Percentiles rank a stretch among this genome's conserved stretches.
Evolutionary conservation across 2,329 filamentous ascomycete genomes (phyloP).

Genomic region (Colletotrichum sp.): DNA sequence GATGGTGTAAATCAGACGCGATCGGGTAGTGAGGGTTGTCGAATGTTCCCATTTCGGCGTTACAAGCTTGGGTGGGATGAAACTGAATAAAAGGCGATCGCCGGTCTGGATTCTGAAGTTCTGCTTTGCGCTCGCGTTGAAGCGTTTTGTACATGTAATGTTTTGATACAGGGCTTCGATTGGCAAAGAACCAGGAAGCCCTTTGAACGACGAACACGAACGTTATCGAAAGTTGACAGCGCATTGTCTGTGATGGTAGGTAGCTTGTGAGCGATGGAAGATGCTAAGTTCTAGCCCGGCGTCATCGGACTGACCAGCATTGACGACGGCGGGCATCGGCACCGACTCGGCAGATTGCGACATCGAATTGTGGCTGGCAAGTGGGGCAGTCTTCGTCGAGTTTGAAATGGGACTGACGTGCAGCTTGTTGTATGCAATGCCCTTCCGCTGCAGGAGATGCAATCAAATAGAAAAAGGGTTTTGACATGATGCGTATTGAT

Average conservation of each 20-base stretch:
- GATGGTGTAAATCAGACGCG: conserved; percentile 2
- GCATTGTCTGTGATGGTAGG: not conserved
- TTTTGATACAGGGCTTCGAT: not conserved
- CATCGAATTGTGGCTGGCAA: not conserved
- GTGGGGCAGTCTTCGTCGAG: not conserved
- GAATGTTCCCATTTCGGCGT: not conserved
- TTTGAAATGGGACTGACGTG: not conserved
- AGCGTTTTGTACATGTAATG: conserved; percentile 2
- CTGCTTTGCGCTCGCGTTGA: not conserved
- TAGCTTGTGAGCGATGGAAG: not conserved
- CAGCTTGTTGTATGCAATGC: not conserved
- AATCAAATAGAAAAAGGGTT: not conserved
- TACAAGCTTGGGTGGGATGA: not conserved
- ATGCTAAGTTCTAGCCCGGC: not conserved
- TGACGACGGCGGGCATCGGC: not conserved
- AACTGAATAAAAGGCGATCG: not conserved
- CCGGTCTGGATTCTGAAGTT: not conserved
- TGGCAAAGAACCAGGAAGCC: not conserved
- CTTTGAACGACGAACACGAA: not conserved
- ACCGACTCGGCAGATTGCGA: conserved; percentile 13
- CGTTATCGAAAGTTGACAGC: not conserved
- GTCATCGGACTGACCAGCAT: not conserved
- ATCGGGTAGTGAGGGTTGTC: not conserved
- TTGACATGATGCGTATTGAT: not conserved
- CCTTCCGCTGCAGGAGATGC: not conserved